Evolutionary conservation across 306 rosid genomes (phyloP).

Genomic region (Corylus avellana): DNA sequence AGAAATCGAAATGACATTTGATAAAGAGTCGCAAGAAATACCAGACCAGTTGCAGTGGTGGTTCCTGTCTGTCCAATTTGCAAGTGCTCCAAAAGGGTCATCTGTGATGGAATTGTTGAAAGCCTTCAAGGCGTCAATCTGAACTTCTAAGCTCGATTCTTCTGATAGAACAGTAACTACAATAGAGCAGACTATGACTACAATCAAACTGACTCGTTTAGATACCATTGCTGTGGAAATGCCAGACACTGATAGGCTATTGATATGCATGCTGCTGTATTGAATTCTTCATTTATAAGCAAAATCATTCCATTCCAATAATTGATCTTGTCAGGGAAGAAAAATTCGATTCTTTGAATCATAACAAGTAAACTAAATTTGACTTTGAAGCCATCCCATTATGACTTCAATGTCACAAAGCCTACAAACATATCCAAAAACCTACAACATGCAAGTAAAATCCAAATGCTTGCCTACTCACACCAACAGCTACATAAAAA

Average conservation of each 20-base stretch:
- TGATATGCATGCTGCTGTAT: constrained; percentile 3
- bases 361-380: neutral
- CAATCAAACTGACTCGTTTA: constrained; percentile 38
- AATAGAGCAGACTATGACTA: constrained; percentile 28
- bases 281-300: constrained; percentile 25
- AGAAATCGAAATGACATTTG: constrained; percentile 56
- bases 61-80: constrained; percentile 52
- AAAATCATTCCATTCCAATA: neutral
- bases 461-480: too few species aligned
- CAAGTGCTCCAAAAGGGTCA: constrained; percentile 58
- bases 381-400: too few species aligned
- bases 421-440: too few species aligned
- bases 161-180: constrained; percentile 9
- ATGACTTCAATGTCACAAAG: too few species aligned
- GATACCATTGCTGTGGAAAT: constrained; percentile 37
- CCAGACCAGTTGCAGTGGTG: constrained; percentile 82
- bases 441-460: too few species aligned
- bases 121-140: constrained; percentile 65
- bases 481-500: too few species aligned
- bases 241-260: neutral
- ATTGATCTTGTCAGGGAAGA: constrained; percentile 1
- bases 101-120: constrained; percentile 56
- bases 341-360: constrained; percentile 22
- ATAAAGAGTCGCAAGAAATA: constrained; percentile 54
- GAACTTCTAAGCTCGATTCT: constrained; percentile 46